These are phyloP conservation scores for Pseudoscleropodium purum DNA, from an alignment of 225 moss, liverwort and hornwort genomes.

Conservation along the genomic window DNA sequence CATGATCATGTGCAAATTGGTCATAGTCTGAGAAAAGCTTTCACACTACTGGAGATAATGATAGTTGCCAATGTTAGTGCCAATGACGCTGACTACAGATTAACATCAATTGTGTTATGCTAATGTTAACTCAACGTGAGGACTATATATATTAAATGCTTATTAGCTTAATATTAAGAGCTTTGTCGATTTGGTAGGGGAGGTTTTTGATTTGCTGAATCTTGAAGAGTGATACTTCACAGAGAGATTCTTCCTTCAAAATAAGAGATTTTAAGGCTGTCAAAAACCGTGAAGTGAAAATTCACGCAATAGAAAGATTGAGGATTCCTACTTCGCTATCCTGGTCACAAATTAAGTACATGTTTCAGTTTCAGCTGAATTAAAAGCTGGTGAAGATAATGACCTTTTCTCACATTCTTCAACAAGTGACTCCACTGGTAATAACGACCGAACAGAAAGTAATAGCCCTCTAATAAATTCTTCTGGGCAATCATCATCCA, in stretches of 20 bases:
- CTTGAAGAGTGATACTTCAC: neutral
- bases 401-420: slow-evolving; percentile 95
- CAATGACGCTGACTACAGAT: neutral
- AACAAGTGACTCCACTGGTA: slow-evolving; percentile 81
- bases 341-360: neutral
- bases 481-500: slow-evolving; percentile 93
- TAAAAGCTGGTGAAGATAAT: neutral
- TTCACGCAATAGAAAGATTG: neutral
- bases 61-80: neutral
- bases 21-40: neutral
- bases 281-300: neutral
- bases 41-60: neutral
- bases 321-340: neutral
- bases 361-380: neutral
- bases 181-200: neutral
- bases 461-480: slow-evolving; percentile 81
- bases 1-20: neutral
- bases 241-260: neutral
- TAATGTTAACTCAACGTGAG: neutral
- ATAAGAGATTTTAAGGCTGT: neutral
- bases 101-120: neutral
- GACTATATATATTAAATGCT: neutral
- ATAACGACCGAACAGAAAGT: slow-evolving; percentile 73
- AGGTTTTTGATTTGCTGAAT: neutral
- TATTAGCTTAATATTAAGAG: neutral